These are phyloP conservation scores for Hypsizygus ulmarius DNA, from an alignment of 1,284 basidiomycete genomes.

Conservation along the genomic window DNA sequence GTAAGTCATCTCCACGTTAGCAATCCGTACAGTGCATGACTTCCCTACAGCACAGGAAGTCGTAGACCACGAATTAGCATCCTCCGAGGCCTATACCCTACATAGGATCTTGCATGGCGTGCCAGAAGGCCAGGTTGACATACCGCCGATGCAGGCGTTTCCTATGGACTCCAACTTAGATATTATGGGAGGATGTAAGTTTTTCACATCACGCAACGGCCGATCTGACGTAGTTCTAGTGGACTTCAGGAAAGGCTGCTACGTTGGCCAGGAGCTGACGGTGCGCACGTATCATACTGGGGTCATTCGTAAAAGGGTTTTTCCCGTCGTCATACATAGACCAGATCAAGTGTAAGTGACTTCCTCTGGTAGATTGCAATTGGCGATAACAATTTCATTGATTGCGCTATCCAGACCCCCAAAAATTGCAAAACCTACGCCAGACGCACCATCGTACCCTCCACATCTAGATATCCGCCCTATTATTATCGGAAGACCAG, in stretches of 20 bases:
- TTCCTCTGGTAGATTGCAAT: conserved; percentile 1
- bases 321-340: conserved; percentile 66
- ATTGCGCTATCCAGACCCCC: conserved; percentile 13
- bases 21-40: conserved; percentile 2
- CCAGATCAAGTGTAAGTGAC: conserved; percentile 26
- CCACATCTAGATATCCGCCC: conserved; percentile 38
- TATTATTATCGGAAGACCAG: conserved; percentile 21
- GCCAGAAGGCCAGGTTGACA: conserved; percentile 83
- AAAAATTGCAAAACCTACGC: conserved; percentile 14
- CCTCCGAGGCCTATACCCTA: conserved; percentile 63
- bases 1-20: conserved; percentile 47
- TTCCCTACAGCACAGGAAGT: conserved; percentile 48
- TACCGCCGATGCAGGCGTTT: conserved; percentile 74
- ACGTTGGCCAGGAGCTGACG: conserved; percentile 96
- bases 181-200: conserved; percentile 83
- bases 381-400: conserved; percentile 4
- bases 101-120: conserved; percentile 85
- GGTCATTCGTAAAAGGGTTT: conserved; percentile 85
- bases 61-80: conserved; percentile 51
- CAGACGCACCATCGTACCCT: conserved; percentile 25
- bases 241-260: conserved; percentile 97
- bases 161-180: conserved; percentile 96
- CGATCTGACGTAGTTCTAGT: conserved; percentile 47
- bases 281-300: conserved; percentile 97
- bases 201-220: conserved; percentile 4